Evolutionary conservation across 73 alveolate species (phyloP).

Genomic region (Paramecium biaurelia): DNA sequence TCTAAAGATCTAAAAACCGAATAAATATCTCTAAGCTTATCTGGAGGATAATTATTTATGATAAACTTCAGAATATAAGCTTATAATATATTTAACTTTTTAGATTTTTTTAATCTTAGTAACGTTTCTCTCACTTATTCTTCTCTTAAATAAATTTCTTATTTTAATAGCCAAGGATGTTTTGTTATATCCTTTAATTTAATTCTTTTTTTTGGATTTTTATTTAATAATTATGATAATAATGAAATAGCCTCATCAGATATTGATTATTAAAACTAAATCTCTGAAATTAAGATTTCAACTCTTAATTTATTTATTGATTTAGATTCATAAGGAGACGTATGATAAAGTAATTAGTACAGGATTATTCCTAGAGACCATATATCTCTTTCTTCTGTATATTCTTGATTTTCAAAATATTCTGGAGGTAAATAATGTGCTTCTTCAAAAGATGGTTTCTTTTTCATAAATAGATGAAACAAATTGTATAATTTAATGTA

Average conservation of each 20-base stretch:
- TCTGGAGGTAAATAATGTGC: not conserved
- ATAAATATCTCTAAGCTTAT: not conserved
- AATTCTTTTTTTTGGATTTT: not conserved
- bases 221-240: not conserved
- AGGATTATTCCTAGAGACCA: not conserved
- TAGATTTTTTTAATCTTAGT: not conserved
- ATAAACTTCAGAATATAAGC: not conserved
- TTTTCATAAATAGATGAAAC: not conserved
- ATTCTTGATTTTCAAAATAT: not conserved
- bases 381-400: not conserved
- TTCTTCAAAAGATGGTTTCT: not conserved
- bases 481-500: not conserved
- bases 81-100: not conserved
- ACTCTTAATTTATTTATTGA: not conserved
- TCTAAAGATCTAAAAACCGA: not conserved
- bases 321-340: not conserved
- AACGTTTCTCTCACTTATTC: not conserved
- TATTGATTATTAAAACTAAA: not conserved
- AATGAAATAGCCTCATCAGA: not conserved
- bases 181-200: not conserved
- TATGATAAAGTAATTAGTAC: not conserved
- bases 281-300: not conserved
- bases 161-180: not conserved
- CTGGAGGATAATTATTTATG: not conserved
- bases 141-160: not conserved